Percentiles rank a stretch among this genome's conserved stretches.
phyloP scores from a whole-genome alignment of 2,329 filamentous ascomycete genomes.

The Cladophialophora psammophila region DNA sequence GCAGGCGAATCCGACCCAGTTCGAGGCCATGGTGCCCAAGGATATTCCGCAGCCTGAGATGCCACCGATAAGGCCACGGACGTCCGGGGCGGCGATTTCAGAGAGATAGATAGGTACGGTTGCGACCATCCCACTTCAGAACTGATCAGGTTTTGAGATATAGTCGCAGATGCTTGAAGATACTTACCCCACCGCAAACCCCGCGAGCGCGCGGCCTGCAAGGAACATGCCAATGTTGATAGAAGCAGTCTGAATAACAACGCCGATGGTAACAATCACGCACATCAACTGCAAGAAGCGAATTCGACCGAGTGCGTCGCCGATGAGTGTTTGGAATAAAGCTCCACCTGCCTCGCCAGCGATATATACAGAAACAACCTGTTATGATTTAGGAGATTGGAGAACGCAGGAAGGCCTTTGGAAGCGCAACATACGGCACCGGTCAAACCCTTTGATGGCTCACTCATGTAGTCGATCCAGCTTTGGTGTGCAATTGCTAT shows the following conservation, averaged over 20 bases:
- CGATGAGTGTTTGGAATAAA: constrained; percentile 61
- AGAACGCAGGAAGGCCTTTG: neutral
- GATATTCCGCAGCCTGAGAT: constrained; percentile 86
- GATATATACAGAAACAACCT: constrained; percentile 66
- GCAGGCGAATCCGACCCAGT: constrained; percentile 75
- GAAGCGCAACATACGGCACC: constrained; percentile 54
- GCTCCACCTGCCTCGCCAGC: constrained; percentile 66
- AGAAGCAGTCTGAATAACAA: constrained; percentile 69
- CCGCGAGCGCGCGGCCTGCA: constrained; percentile 75
- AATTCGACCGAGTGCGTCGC: constrained; percentile 61
- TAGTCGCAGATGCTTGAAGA: constrained; percentile 63
- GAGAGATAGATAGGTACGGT: constrained; percentile 40
- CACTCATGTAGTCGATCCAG: constrained; percentile 66
- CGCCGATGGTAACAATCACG: constrained; percentile 72
- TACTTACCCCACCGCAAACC: constrained; percentile 79
- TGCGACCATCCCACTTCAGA: constrained; percentile 37
- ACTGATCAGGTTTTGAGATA: constrained; percentile 64
- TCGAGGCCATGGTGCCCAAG: constrained; percentile 76
- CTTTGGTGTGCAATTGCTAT: constrained; percentile 64
- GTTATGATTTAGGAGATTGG: constrained; percentile 31
- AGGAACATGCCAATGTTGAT: constrained; percentile 68
- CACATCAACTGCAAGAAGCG: constrained; percentile 66
- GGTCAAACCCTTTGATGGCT: constrained; percentile 63
- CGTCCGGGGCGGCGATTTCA: constrained; percentile 61
- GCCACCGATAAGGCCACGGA: constrained; percentile 77